Base-by-base conservation (phyloP, 495 filamentous ascomycete species). In the Elaphomyces granulatus region DNA sequence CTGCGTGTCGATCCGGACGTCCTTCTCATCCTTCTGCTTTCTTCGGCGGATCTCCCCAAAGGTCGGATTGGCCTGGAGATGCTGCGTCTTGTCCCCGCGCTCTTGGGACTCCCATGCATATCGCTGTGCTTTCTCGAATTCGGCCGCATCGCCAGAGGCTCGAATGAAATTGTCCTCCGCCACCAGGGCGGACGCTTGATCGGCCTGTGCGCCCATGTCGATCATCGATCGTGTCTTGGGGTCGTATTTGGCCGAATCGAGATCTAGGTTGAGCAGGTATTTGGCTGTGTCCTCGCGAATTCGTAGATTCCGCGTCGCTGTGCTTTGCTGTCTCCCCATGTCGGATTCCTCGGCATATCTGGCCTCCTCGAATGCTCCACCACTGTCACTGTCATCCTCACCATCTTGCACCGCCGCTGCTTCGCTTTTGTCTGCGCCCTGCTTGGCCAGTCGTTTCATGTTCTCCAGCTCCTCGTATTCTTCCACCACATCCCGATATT, bases 241-340 rank as follows among this genome's bases (percentile, higher is more conserved):
- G 51, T 98, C 92, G 59, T 98, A 98, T 53, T 94, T 94, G 9
- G 90, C 92, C 0, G 88, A 94, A 48, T 98, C 90, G 2, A 92
- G 72, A 49, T 96, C 90, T 3, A 98, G 71, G 51, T 95, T 95
- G 0, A 95, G 66, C 4, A 98, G 64, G 54, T 98, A 98, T 54
- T 96, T 96, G n/a, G 90, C 90, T 3, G 90, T 96, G 57, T 98
- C 90, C 63, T 98, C 90, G 51, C 90, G 76, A 44, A 98, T 75
- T 38, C 90, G 74, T 44, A 98, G 70, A 49, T 95, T 88, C 45
- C 84, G 72, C 3, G 88, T 93, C n/a, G 80, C 74, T 2, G 85
- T 94, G 36, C 77, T 79, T 55, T 94, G 87, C 39, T 92, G 76
- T 43, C 81, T 70, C 15, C 88, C 87, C 81, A 96, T 93, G 53